Evolutionary conservation across 2,329 filamentous ascomycete species (phyloP).

Genomic region (Penicillium hordei): DNA sequence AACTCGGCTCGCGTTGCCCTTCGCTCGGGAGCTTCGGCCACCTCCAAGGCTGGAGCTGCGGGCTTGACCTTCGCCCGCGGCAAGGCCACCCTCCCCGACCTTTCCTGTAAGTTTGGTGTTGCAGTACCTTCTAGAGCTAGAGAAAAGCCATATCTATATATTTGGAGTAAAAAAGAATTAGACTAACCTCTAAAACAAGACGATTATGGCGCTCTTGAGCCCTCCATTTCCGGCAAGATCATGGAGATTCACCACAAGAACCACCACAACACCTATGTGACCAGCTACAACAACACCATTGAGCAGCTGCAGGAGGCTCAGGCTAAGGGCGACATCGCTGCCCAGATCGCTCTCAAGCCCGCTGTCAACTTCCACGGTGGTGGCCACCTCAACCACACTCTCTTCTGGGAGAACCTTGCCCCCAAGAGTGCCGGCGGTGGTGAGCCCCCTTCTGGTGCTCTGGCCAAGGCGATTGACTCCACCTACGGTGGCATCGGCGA

Average conservation of each 20-base stretch:
- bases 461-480: conserved; percentile 59
- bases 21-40: conserved; percentile 59
- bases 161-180: neutral
- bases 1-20: conserved; percentile 70
- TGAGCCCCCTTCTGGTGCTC: conserved; percentile 59
- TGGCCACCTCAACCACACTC: conserved; percentile 63
- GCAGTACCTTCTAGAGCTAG: neutral
- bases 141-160: neutral
- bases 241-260: conserved; percentile 96
- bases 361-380: conserved; percentile 66
- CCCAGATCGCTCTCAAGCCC: conserved; percentile 60
- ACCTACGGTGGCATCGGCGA: conserved; percentile 59
- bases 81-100: conserved; percentile 91
- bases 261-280: conserved; percentile 93
- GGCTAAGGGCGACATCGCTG: conserved; percentile 53
- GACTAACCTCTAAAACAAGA: conserved; percentile 54
- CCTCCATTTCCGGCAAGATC: conserved; percentile 79
- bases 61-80: conserved; percentile 75
- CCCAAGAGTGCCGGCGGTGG: conserved; percentile 62
- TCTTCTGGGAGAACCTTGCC: conserved; percentile 68
- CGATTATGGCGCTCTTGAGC: conserved; percentile 94
- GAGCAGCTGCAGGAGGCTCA: conserved; percentile 67
- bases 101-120: conserved; percentile 62
- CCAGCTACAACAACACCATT: conserved; percentile 76
- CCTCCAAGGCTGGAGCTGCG: conserved; percentile 61